phyloP scores from a whole-genome alignment of 352 stramenopile species.

The Thalassiosira livingstoniorum region DNA sequence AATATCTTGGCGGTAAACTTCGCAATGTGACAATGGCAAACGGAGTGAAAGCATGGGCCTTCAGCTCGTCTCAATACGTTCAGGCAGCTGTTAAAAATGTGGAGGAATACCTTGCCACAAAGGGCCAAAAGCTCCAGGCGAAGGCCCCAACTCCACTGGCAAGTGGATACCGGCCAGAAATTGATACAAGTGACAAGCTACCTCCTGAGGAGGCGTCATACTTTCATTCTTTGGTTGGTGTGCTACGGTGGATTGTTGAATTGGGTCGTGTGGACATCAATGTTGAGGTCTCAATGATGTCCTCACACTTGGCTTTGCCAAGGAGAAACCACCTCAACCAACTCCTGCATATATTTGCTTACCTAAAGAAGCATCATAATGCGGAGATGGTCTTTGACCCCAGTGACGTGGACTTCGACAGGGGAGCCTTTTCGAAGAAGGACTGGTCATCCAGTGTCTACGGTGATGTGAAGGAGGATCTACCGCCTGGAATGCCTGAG shows the following conservation, averaged over 20 bases:
- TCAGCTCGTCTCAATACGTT: conserved; percentile 57
- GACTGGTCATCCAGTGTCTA: conserved; percentile 20
- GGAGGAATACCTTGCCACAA: too few species aligned
- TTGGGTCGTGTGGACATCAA: conserved; percentile 65
- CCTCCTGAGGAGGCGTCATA: conserved; percentile 35
- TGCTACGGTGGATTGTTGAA: conserved; percentile 71
- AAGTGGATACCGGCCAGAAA: conserved; percentile 47
- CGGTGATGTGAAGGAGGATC: neutral
- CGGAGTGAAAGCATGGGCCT: conserved; percentile 47
- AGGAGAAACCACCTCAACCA: conserved; percentile 57
- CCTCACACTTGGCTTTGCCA: conserved; percentile 53
- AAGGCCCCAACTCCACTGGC: conserved; percentile 37
- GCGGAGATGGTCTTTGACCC: conserved; percentile 49
- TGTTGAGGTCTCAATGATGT: conserved; percentile 64
- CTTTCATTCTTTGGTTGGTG: conserved; percentile 56
- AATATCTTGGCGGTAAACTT: conserved; percentile 63
- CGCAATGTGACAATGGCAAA: conserved; percentile 48
- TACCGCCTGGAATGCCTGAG: neutral
- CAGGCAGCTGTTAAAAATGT: too few species aligned
- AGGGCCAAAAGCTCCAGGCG: conserved; percentile 15
- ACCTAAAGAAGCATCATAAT: conserved; percentile 37
- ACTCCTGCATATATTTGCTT: conserved; percentile 41
- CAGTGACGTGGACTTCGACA: conserved; percentile 17
- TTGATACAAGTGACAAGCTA: conserved; percentile 31
- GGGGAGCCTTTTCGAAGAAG: conserved; percentile 5